These are phyloP conservation scores for Kazachstania taianensis DNA, from an alignment of 805 yeast species.

Conservation along the genomic window DNA sequence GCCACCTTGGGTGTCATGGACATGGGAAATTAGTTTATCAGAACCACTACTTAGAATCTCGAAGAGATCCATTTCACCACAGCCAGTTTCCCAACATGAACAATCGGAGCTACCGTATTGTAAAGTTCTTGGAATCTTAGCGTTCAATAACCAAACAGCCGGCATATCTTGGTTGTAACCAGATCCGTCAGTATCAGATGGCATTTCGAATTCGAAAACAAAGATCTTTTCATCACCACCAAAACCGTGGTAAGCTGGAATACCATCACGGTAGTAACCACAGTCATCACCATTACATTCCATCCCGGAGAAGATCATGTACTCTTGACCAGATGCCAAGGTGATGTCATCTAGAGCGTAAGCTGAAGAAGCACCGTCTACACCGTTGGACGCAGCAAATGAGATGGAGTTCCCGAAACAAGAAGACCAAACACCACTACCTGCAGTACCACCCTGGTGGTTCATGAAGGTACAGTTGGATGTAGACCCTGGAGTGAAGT, in stretches of 20 bases:
- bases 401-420: constrained; percentile 90
- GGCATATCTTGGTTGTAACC: constrained; percentile 82
- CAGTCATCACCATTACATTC: constrained; percentile 53
- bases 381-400: constrained; percentile 69
- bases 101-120: constrained; percentile 82
- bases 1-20: constrained; percentile 79
- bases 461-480: constrained; percentile 74
- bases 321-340: constrained; percentile 66
- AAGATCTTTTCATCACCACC: constrained; percentile 77
- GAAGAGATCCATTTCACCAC: constrained; percentile 95
- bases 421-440: constrained; percentile 81
- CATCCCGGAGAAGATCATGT: constrained; percentile 68
- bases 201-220: constrained; percentile 92
- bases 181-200: constrained; percentile 47
- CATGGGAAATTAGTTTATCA: constrained; percentile 61
- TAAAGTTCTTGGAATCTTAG: constrained; percentile 90
- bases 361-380: constrained; percentile 59
- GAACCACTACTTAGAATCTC: constrained; percentile 78
- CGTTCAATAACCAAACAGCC: constrained; percentile 92
- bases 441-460: constrained; percentile 72
- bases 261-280: constrained; percentile 77
- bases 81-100: constrained; percentile 95
- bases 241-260: constrained; percentile 93
- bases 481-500: constrained; percentile 64
- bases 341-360: constrained; percentile 59